phyloP scores from a whole-genome alignment of 2,329 filamentous ascomycete species.

The Ascochyta rabiei region DNA sequence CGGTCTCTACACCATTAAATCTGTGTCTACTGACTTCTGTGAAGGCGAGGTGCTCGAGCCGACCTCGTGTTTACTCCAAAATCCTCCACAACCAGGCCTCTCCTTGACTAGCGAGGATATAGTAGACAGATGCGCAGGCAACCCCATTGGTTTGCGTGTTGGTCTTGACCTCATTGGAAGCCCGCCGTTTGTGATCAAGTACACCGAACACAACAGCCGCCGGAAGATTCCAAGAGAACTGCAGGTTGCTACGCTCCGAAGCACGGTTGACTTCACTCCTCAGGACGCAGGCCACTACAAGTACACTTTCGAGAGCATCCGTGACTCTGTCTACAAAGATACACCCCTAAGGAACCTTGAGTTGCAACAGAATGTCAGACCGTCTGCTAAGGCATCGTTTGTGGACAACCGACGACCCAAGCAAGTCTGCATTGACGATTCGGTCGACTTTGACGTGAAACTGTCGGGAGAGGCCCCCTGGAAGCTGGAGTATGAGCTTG shows the following conservation, averaged over 20 bases:
- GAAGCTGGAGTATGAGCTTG: constrained; percentile 87
- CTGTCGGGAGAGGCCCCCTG: constrained; percentile 86
- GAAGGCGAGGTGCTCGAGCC: constrained; percentile 90
- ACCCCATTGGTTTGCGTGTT: constrained; percentile 86
- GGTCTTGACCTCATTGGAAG: constrained; percentile 90
- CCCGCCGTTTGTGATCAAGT: constrained; percentile 85
- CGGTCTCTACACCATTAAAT: constrained; percentile 84
- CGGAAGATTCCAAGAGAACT: constrained; percentile 61
- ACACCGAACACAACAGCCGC: constrained; percentile 70
- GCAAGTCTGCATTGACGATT: constrained; percentile 82
- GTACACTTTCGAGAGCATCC: constrained; percentile 82
- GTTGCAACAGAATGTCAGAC: constrained; percentile 90
- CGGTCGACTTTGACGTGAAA: constrained; percentile 73
- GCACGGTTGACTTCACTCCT: constrained; percentile 85
- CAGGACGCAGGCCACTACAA: constrained; percentile 81
- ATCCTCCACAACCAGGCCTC: constrained; percentile 85
- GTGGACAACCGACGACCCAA: constrained; percentile 63
- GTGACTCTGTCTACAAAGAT: constrained; percentile 79
- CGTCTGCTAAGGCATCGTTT: constrained; percentile 78
- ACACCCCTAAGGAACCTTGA: constrained; percentile 59
- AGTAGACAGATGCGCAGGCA: constrained; percentile 92
- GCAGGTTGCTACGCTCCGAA: constrained; percentile 69
- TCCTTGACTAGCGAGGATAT: constrained; percentile 78
- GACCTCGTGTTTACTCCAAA: constrained; percentile 88
- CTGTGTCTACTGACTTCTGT: constrained; percentile 81